Evolutionary conservation across 2,329 filamentous ascomycete species (phyloP).

Genomic region (Stagonosporopsis vannaccii): DNA sequence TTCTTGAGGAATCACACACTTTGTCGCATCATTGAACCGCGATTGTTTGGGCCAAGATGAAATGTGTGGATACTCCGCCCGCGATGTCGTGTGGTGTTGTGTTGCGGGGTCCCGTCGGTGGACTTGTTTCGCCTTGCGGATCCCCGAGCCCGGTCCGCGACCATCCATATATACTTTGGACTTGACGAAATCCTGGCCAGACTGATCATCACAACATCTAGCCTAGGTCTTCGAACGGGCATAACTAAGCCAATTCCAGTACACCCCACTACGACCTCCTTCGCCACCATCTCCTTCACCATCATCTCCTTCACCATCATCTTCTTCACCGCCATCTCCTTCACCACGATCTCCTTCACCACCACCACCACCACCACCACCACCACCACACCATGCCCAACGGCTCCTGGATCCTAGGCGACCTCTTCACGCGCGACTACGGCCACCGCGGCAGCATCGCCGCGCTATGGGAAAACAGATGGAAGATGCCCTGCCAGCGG

Average conservation of each 20-base stretch:
- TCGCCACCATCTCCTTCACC: no score
- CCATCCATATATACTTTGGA: background rate
- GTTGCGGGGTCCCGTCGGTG: conserved; percentile 28
- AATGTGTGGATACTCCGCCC: background rate
- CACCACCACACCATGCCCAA: conserved; percentile 29
- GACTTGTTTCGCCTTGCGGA: background rate
- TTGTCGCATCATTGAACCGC: conserved; percentile 10
- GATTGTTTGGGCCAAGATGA: conserved; percentile 3
- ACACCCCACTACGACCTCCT: no score
- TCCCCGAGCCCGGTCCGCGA: conserved; percentile 34
- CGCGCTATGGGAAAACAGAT: conserved; percentile 44
- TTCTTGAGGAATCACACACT: background rate
- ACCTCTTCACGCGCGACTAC: conserved; percentile 48
- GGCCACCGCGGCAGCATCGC: conserved; percentile 44
- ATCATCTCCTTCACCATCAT: no score
- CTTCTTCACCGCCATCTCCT: no score
- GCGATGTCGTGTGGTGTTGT: background rate
- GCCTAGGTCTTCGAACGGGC: background rate
- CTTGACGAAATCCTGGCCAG: background rate
- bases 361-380: background rate
- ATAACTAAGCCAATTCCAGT: background rate
- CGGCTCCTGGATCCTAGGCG: conserved; percentile 45
- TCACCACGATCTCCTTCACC: no score
- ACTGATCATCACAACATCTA: background rate
- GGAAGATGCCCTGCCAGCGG: conserved; percentile 44